These are phyloP conservation scores for Solanum paucissectum DNA, from an alignment of 257 asterid species.

Conservation along the genomic window DNA sequence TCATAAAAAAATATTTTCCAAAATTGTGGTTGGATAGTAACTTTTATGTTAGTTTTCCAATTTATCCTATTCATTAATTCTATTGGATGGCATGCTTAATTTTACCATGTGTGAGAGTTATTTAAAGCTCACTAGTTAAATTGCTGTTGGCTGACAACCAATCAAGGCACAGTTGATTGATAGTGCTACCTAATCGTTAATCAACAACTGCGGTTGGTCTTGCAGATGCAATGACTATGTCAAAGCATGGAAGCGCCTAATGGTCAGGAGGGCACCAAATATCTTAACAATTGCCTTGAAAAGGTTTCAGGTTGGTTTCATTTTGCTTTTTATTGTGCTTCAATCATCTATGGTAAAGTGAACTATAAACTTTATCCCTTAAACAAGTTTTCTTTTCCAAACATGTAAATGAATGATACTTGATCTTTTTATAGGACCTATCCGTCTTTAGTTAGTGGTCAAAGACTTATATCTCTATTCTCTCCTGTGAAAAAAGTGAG, in stretches of 20 bases:
- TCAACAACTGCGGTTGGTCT: background rate
- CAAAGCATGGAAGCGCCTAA: constrained; percentile 92
- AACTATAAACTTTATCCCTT: background rate
- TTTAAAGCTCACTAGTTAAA: background rate
- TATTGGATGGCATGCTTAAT: background rate
- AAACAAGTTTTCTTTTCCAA: background rate
- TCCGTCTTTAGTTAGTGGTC: background rate
- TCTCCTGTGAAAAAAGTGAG: background rate
- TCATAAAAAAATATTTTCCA: background rate
- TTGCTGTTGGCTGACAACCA: background rate
- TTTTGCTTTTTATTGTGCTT: background rate
- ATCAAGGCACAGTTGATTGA: background rate
- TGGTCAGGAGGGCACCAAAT: constrained; percentile 75
- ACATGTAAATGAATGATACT: background rate
- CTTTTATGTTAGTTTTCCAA: background rate
- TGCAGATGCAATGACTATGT: constrained; percentile 97
- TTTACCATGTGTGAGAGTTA: background rate
- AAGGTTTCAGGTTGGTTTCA: constrained; percentile 77
- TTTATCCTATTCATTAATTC: background rate
- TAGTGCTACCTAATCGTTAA: background rate
- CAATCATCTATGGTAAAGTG: background rate
- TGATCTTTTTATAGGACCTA: background rate
- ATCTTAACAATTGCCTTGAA: constrained; percentile 94
- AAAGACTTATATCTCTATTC: background rate
- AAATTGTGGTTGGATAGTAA: background rate